Evolutionary conservation across 306 rosid genomes (phyloP).

Genomic region (Cicer yamashitae): DNA sequence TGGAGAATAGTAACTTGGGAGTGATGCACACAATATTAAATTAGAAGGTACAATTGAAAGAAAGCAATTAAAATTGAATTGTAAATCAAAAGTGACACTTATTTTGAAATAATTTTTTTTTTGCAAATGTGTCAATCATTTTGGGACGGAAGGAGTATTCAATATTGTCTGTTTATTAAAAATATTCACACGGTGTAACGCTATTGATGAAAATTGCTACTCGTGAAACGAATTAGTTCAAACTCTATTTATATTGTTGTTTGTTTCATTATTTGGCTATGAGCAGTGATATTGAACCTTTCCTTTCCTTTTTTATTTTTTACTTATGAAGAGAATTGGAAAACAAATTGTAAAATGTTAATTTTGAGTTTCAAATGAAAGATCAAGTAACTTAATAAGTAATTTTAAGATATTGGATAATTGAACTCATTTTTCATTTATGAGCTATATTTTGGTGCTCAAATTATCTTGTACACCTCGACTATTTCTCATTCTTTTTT

Average conservation of each 20-base stretch:
- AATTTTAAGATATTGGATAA: conserved; percentile 10
- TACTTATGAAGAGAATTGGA: background rate
- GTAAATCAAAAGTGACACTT: too few species aligned
- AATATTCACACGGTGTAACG: background rate
- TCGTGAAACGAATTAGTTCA: conserved; percentile 5
- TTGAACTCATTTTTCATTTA: conserved; percentile 14
- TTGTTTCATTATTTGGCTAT: conserved; percentile 21
- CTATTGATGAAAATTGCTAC: conserved; percentile 22
- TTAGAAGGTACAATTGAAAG: too few species aligned
- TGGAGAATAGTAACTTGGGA: too few species aligned
- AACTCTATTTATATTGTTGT: conserved; percentile 3
- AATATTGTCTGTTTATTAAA: background rate
- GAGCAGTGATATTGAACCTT: conserved; percentile 12
- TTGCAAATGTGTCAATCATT: too few species aligned
- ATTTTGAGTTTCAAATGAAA: conserved; percentile 11
- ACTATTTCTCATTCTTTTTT: background rate
- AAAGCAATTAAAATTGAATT: too few species aligned
- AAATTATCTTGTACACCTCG: background rate
- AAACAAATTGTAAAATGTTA: conserved; percentile 18
- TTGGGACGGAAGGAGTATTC: too few species aligned
- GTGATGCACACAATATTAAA: too few species aligned
- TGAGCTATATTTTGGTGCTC: conserved; percentile 28
- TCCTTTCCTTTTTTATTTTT: conserved; percentile 19
- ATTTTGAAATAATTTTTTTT: too few species aligned
- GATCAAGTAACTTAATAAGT: conserved; percentile 15